These are phyloP conservation scores for Ascoidea tarda DNA, from an alignment of 805 yeast genomes.

Conservation along the genomic window DNA sequence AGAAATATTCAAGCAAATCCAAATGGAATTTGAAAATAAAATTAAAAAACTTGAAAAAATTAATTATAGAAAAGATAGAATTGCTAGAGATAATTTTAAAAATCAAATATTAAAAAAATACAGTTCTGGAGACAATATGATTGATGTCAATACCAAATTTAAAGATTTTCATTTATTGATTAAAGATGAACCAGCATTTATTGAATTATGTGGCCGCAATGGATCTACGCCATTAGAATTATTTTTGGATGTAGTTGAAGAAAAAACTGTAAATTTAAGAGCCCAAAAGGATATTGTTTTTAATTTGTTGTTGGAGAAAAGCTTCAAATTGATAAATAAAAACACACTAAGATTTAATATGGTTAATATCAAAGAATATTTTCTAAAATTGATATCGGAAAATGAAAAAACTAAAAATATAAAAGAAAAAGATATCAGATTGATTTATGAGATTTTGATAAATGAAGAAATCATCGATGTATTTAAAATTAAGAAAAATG, in stretches of 20 bases:
- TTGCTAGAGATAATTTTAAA: slow-evolving; percentile 49
- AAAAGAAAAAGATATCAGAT: slow-evolving; percentile 17
- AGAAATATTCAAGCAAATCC: slow-evolving; percentile 17
- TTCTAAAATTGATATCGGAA: slow-evolving; percentile 9
- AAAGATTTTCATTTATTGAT: slow-evolving; percentile 34
- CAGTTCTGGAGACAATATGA: slow-evolving; percentile 14
- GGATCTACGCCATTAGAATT: slow-evolving; percentile 72
- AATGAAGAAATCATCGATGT: slow-evolving; percentile 14
- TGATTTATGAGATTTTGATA: slow-evolving; percentile 17
- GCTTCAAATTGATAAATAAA: slow-evolving; percentile 14
- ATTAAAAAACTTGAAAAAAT: slow-evolving; percentile 17
- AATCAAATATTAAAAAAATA: slow-evolving; percentile 24
- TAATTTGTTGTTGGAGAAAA: slow-evolving; percentile 28
- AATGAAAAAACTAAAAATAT: slow-evolving; percentile 15
- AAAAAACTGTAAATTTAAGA: slow-evolving; percentile 37
- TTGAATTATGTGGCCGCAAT: slow-evolving; percentile 51
- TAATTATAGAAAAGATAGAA: slow-evolving; percentile 45
- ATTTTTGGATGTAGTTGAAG: slow-evolving; percentile 62
- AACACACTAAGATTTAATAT: neutral
- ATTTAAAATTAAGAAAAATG: slow-evolving; percentile 11
- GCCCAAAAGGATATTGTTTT: slow-evolving; percentile 48
- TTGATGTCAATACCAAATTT: slow-evolving; percentile 46
- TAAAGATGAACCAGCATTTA: slow-evolving; percentile 41
- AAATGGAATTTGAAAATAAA: slow-evolving; percentile 13
- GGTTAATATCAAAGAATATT: slow-evolving; percentile 3